Percentiles rank a stretch among this genome's conserved stretches.
These are phyloP conservation scores for Geotrichum aggregatum DNA, from an alignment of 1,139 yeast species.

Conservation along the genomic window DNA sequence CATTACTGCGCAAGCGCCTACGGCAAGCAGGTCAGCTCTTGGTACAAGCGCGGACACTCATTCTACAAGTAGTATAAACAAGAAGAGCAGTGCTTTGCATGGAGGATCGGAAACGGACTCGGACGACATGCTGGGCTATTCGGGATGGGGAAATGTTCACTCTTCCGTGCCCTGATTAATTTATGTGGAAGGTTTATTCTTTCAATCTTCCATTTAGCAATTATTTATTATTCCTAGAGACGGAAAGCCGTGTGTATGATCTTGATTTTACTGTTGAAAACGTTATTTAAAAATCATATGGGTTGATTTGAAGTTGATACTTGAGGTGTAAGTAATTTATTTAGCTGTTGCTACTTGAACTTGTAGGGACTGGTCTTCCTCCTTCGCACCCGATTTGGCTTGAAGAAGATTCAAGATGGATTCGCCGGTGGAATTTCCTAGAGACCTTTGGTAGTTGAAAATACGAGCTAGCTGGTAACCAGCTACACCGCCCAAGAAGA, in stretches of 20 bases:
- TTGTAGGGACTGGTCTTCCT: too few relatives aligned
- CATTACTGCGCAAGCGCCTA: not conserved
- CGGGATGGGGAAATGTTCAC: conserved; percentile 15
- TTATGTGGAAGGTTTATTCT: not conserved
- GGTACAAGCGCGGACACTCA: not conserved
- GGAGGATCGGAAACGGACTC: not conserved
- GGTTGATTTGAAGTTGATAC: too few relatives aligned
- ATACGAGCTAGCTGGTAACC: conserved; percentile 77
- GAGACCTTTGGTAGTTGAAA: conserved; percentile 52
- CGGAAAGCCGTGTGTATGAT: too few relatives aligned
- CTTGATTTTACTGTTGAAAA: too few relatives aligned
- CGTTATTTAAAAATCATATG: too few relatives aligned
- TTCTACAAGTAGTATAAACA: not conserved
- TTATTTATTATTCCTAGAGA: too few relatives aligned
- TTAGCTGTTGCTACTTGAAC: too few relatives aligned
- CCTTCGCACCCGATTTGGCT: conserved; percentile 60
- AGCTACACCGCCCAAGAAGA: conserved; percentile 88
- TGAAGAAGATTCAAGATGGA: conserved; percentile 63
- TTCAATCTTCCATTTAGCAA: not conserved
- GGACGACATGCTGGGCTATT: conserved; percentile 17
- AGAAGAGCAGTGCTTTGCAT: not conserved
- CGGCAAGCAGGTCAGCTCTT: not conserved
- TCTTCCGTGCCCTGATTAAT: not conserved
- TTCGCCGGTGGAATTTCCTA: conserved; percentile 51
- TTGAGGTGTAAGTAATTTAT: too few relatives aligned